Base-by-base conservation (phyloP, 768 basidiomycete species). In the Gloeophyllum trabeum region DNA sequence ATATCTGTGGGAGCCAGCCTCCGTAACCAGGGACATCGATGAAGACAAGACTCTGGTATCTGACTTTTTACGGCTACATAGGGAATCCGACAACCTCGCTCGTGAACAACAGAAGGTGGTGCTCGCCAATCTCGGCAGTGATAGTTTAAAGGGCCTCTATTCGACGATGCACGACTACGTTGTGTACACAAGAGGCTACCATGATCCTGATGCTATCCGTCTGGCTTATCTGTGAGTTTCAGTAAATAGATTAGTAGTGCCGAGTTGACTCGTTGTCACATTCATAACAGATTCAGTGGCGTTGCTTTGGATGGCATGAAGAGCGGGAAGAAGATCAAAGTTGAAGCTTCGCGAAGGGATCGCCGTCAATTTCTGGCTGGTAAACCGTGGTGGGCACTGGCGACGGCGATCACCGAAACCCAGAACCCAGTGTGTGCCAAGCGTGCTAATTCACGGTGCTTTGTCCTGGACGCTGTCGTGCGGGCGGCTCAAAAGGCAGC, bases 271-370 rank as follows among this genome's bases (percentile, higher is more conserved):
- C n/a, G n/a, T n/a, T n/a, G n/a, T n/a, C n/a, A n/a, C n/a, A n/a
- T n/a, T n/a, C n/a, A n/a, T n/a, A n/a, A n/a, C n/a, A n/a, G n/a
- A n/a, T n/a, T n/a, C n/a, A n/a, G n/a, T n/a, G n/a, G n/a, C n/a
- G n/a, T n/a, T n/a, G n/a, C n/a, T n/a, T n/a, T n/a, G n/a, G 28
- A 84, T 49, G 71, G 73, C 1, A 50, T 69, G 5, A 84, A 84
- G 49, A 76, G 74, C 5, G 81, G 81, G 0, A 62, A 70, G 40
- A 61, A 58, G 1, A 63, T 81, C 28, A 51, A 52, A 4, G 54
- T 51, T 0, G 50, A 59, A 0, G 51, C 63, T 13, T 54, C 63
- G n/a, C 44, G 43, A 12, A 43, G 43, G 0, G 68, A 73, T 40
- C 52, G 19, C 1, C 41, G 30, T 19, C 39, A 45, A 10, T 64